A percentile compares a stretch with the other conserved stretches of the same genome.
Evolutionary conservation across 2,329 filamentous ascomycete species (phyloP).

Genomic region (Lecanicillium sp.): DNA sequence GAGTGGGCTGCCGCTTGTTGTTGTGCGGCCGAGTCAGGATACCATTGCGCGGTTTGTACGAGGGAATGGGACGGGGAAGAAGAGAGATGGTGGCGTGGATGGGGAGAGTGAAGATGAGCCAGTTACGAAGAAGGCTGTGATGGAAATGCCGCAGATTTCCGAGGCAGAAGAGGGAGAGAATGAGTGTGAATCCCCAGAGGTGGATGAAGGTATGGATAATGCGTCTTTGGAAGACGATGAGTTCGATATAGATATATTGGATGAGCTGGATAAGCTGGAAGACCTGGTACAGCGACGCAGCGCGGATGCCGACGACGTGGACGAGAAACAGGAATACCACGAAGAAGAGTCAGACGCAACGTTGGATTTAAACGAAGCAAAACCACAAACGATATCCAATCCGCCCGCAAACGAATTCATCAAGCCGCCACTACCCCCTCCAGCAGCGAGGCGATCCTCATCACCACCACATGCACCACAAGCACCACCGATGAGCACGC

Average conservation of each 20-base stretch:
- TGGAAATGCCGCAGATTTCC: slow-evolving; percentile 1
- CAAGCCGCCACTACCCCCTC: background rate
- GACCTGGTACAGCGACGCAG: too few species aligned
- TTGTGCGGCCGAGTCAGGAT: slow-evolving; percentile 47
- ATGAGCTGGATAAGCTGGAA: slow-evolving; percentile 10
- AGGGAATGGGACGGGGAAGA: slow-evolving; percentile 22
- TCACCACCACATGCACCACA: slow-evolving; percentile 12
- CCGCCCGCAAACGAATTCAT: background rate
- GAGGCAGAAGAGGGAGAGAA: slow-evolving; percentile 10
- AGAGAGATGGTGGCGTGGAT: slow-evolving; percentile 19
- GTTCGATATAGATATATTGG: slow-evolving; percentile 14
- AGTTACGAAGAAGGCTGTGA: background rate
- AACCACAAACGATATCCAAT: background rate
- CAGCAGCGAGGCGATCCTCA: background rate
- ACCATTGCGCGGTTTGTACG: slow-evolving; percentile 46
- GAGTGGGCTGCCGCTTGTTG: slow-evolving; percentile 44
- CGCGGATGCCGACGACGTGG: too few species aligned
- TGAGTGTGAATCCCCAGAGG: background rate
- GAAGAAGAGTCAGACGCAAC: background rate
- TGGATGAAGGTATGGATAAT: background rate
- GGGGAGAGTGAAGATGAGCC: slow-evolving; percentile 9
- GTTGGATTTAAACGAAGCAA: background rate
- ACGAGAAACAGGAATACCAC: background rate
- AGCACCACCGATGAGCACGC: slow-evolving; percentile 35
- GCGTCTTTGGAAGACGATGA: slow-evolving; percentile 16